Evolutionary conservation across 1,284 basidiomycete species (phyloP).

Genomic region (Pholiota adiposa): DNA sequence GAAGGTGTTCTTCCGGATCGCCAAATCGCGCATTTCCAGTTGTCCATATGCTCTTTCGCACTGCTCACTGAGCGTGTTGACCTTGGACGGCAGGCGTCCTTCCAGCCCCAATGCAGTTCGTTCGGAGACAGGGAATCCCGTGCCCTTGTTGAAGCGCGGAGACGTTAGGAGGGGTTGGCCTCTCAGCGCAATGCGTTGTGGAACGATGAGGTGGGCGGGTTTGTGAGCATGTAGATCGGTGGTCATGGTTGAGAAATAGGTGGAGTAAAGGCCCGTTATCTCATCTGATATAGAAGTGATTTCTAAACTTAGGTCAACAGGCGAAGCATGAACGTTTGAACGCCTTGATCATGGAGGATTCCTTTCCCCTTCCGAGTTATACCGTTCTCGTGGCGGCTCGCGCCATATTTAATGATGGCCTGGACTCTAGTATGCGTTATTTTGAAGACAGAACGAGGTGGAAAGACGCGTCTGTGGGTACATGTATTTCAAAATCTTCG

Average conservation of each 20-base stretch:
- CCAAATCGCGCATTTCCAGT: slow-evolving; percentile 48
- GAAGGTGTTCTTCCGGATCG: slow-evolving; percentile 74
- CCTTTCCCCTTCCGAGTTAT: no score
- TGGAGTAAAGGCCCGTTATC: background rate
- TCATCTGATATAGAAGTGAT: background rate
- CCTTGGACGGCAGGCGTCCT: slow-evolving; percentile 77
- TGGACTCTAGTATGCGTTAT: no score
- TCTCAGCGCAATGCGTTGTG: slow-evolving; percentile 52
- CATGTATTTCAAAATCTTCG: no score
- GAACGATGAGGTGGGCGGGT: slow-evolving; percentile 11
- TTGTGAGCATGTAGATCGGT: slow-evolving; percentile 17
- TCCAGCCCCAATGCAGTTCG: slow-evolving; percentile 73
- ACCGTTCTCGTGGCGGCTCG: no score
- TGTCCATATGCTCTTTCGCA: slow-evolving; percentile 74
- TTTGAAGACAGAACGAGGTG: no score
- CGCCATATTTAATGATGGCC: no score
- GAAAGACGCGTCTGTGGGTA: no score
- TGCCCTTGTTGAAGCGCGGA: slow-evolving; percentile 76
- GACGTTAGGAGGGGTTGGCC: slow-evolving; percentile 65
- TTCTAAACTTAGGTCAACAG: background rate
- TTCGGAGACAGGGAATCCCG: slow-evolving; percentile 71
- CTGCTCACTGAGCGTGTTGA: slow-evolving; percentile 81
- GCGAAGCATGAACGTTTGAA: no score
- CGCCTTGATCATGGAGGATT: no score
- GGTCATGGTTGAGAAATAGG: background rate